A percentile compares a stretch with the other conserved stretches of the same genome.
These are phyloP conservation scores for Colletotrichum sidae DNA, from an alignment of 2,329 filamentous ascomycete species.

Conservation along the genomic window DNA sequence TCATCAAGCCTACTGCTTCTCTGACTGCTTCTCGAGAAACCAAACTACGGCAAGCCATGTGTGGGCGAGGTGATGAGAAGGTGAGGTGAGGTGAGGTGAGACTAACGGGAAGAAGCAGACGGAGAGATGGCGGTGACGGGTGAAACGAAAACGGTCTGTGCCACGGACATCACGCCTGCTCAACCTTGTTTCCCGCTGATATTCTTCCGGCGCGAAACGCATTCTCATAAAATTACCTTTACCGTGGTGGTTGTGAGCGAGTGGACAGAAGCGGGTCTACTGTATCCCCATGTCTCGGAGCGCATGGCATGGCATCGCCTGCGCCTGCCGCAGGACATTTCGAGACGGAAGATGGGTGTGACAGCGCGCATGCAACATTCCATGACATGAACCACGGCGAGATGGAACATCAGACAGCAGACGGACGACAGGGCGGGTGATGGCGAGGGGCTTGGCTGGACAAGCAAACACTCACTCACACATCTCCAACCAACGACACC, in stretches of 20 bases:
- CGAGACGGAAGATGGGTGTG: conserved; percentile 1
- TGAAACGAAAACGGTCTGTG: conserved; percentile 36
- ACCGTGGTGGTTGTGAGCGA: neutral
- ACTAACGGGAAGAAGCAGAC: conserved; percentile 10
- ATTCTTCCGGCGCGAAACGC: neutral
- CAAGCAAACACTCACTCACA: neutral
- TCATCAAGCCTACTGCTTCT: conserved; percentile 6
- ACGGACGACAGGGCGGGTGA: conserved; percentile 44
- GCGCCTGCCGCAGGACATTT: neutral
- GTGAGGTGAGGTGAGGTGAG: conserved; percentile 5
- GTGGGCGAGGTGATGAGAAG: conserved; percentile 1
- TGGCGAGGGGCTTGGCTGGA: conserved; percentile 57
- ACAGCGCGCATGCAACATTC: conserved; percentile 27
- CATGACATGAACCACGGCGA: conserved; percentile 31
- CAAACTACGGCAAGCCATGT: conserved; percentile 20
- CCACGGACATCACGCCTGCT: conserved; percentile 20
- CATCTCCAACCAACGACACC: conserved; percentile 4
- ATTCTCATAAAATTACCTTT: neutral
- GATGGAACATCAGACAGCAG: conserved; percentile 26
- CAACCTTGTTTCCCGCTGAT: conserved; percentile 20
- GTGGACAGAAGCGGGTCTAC: neutral
- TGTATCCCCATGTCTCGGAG: conserved; percentile 8
- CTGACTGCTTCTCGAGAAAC: conserved; percentile 1
- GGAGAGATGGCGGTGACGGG: conserved; percentile 22
- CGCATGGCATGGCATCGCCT: neutral